phyloP scores from a whole-genome alignment of 768 basidiomycete species.

The Leucosporidium yakuticum region DNA sequence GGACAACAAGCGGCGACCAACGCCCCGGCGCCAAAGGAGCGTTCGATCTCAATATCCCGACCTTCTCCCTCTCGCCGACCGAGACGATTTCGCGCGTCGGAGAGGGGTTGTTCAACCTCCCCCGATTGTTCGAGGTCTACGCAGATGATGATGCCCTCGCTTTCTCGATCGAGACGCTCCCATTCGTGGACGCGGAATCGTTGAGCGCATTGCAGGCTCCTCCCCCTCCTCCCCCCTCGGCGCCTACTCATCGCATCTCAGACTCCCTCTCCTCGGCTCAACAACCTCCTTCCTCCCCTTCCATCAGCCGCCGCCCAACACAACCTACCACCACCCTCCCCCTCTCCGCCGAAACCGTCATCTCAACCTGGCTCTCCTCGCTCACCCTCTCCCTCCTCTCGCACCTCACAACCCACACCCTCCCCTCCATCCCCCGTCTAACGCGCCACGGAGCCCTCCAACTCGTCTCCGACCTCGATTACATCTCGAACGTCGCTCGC shows the following conservation, averaged over 20 bases:
- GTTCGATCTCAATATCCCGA: constrained; percentile 62
- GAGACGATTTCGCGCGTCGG: constrained; percentile 80
- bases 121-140: constrained; percentile 88
- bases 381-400: constrained; percentile 73
- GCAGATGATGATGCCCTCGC: constrained; percentile 77
- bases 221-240: background rate
- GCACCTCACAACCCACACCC: constrained; percentile 61
- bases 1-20: constrained; percentile 52
- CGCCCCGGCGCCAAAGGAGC: constrained; percentile 50
- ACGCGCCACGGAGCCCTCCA: constrained; percentile 69
- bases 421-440: constrained; percentile 64
- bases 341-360: constrained; percentile 69
- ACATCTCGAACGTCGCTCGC: constrained; percentile 80
- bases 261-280: constrained; percentile 38
- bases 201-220: constrained; percentile 25
- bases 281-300: background rate
- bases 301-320: background rate
- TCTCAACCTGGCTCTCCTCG: constrained; percentile 85
- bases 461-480: constrained; percentile 76
- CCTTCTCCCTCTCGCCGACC: constrained; percentile 86
- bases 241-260: constrained; percentile 44
- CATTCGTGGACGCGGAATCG: constrained; percentile 57
- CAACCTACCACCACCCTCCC: constrained; percentile 18
- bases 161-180: constrained; percentile 78
- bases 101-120: constrained; percentile 89